These are phyloP conservation scores for Hypericum androsaemum DNA, from an alignment of 345 rosid genomes.

Conservation along the genomic window DNA sequence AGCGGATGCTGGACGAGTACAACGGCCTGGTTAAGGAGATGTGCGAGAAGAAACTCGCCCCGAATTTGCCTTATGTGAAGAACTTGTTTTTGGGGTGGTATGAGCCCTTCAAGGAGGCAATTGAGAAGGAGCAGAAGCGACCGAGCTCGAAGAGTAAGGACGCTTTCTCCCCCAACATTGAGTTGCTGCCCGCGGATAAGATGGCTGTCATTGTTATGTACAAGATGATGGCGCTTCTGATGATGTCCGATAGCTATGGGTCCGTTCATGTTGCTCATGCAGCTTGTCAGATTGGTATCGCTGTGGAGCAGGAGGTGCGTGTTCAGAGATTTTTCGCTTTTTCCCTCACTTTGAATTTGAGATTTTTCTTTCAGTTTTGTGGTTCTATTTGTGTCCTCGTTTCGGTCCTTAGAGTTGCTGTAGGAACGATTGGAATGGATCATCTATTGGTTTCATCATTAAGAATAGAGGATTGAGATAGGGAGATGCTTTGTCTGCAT, in stretches of 20 bases:
- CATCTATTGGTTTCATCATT: too few relatives aligned
- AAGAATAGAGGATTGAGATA: too few relatives aligned
- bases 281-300: slow-evolving; percentile 69
- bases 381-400: too few relatives aligned
- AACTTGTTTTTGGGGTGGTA: slow-evolving; percentile 83
- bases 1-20: slow-evolving; percentile 70
- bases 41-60: slow-evolving; percentile 73
- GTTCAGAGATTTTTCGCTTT: slow-evolving; percentile 2
- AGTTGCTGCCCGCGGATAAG: slow-evolving; percentile 72
- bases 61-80: slow-evolving; percentile 74
- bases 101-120: slow-evolving; percentile 74
- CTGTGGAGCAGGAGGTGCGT: slow-evolving; percentile 83
- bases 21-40: slow-evolving; percentile 60
- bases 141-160: slow-evolving; percentile 62
- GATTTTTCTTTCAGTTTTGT: not conserved
- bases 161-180: slow-evolving; percentile 73
- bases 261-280: slow-evolving; percentile 82
- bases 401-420: too few relatives aligned
- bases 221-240: slow-evolving; percentile 78
- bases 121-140: slow-evolving; percentile 53
- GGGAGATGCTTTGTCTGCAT: too few relatives aligned
- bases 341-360: not conserved
- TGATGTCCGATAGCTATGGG: slow-evolving; percentile 55
- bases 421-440: too few relatives aligned
- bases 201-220: slow-evolving; percentile 96